phyloP scores from a whole-genome alignment of 2,329 filamentous ascomycete genomes.

The Metarhizium brunneum region DNA sequence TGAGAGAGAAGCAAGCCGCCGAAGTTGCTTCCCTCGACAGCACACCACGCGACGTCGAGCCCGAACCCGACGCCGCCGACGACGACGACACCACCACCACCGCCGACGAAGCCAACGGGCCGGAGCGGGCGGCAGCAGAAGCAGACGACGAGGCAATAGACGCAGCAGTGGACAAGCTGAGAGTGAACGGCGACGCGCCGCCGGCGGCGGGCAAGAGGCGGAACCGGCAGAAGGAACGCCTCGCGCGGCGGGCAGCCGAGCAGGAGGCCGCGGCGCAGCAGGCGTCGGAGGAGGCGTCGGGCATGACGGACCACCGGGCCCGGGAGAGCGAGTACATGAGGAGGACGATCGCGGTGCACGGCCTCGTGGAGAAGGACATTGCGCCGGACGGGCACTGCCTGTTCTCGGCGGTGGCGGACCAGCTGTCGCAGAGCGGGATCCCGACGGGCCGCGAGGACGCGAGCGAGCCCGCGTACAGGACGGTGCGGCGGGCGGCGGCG shows the following conservation, averaged over 20 bases:
- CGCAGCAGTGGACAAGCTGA: constrained; percentile 1
- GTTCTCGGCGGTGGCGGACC: constrained; percentile 56
- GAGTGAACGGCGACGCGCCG: neutral
- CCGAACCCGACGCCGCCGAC: constrained; percentile 4
- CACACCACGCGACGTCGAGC: constrained; percentile 8
- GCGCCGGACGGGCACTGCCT: constrained; percentile 89
- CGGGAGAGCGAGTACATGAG: constrained; percentile 64
- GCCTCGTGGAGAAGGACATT: constrained; percentile 68
- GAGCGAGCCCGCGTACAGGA: constrained; percentile 45
- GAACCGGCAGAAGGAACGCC: constrained; percentile 83
- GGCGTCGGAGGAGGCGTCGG: constrained; percentile 66
- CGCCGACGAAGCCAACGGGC: neutral
- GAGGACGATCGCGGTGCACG: constrained; percentile 51
- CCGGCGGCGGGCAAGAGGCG: constrained; percentile 53
- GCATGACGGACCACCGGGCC: constrained; percentile 63
- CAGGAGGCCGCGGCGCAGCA: constrained; percentile 58
- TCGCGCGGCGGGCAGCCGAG: constrained; percentile 83
- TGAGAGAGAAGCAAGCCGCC: constrained; percentile 56
- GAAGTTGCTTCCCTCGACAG: constrained; percentile 39
- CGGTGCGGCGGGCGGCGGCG: constrained; percentile 62
- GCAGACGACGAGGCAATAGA: constrained; percentile 9
- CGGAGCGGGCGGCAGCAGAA: neutral
- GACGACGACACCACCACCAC: neutral
- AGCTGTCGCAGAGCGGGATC: constrained; percentile 1
- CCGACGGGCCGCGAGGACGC: neutral